phyloP scores from a whole-genome alignment of 2,329 filamentous ascomycete genomes.

The Stylonectria norvegica region DNA sequence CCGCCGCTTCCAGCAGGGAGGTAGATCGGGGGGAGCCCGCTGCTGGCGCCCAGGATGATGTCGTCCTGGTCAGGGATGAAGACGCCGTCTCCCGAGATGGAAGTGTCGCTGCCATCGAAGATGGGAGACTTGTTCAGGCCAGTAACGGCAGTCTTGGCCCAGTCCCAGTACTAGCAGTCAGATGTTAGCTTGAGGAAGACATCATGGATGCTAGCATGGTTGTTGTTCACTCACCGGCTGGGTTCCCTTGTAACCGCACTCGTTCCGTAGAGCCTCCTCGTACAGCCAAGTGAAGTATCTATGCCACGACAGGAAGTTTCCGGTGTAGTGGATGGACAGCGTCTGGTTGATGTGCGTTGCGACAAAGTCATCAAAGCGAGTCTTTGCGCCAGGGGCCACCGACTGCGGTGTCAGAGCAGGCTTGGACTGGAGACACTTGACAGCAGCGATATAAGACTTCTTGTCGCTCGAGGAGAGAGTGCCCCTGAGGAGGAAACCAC shows the following conservation, averaged over 20 bases:
- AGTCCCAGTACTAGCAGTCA: constrained; percentile 43
- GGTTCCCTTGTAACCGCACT: constrained; percentile 37
- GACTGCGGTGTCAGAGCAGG: constrained; percentile 33
- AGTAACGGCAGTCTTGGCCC: constrained; percentile 36
- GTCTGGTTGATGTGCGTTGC: constrained; percentile 49
- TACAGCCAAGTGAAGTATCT: constrained; percentile 33
- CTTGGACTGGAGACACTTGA: constrained; percentile 41
- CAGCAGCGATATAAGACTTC: constrained; percentile 42
- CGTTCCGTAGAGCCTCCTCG: constrained; percentile 29
- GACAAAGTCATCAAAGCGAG: constrained; percentile 49
- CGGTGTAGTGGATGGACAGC: constrained; percentile 40
- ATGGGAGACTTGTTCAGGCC: constrained; percentile 41
- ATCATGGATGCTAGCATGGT: neutral
- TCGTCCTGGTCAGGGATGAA: constrained; percentile 21
- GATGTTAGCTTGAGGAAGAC: constrained; percentile 5
- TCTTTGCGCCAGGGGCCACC: constrained; percentile 40
- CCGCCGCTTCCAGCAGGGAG: constrained; percentile 51
- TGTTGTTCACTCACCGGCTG: constrained; percentile 33
- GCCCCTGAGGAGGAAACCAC: constrained; percentile 16
- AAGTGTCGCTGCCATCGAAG: constrained; percentile 47
- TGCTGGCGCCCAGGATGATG: constrained; percentile 26
- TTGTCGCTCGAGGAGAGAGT: constrained; percentile 23
- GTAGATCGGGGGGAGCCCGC: constrained; percentile 20
- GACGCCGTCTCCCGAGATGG: constrained; percentile 44
- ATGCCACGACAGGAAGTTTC: constrained; percentile 32